phyloP scores from a whole-genome alignment of 345 rosid species.

The Gossypium turneri region DNA sequence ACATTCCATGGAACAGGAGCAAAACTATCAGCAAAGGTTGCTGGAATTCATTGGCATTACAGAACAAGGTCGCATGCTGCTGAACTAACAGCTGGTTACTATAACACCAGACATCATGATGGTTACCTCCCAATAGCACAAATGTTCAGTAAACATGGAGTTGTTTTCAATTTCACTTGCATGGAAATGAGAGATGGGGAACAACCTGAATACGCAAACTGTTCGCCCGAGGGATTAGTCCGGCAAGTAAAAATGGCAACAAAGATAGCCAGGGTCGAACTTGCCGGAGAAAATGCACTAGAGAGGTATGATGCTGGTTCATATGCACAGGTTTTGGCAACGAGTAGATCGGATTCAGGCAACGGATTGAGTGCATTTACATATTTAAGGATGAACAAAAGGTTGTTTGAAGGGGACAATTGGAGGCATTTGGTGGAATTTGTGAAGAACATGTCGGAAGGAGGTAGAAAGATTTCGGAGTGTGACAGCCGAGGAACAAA shows the following conservation, averaged over 20 bases:
- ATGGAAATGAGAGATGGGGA: constrained; percentile 89
- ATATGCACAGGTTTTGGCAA: constrained; percentile 65
- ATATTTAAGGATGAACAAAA: constrained; percentile 78
- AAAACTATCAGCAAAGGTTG: constrained; percentile 76
- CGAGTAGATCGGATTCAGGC: constrained; percentile 71
- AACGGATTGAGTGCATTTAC: constrained; percentile 82
- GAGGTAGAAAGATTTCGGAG: constrained; percentile 53
- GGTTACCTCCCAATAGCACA: constrained; percentile 78
- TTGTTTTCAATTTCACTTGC: constrained; percentile 86
- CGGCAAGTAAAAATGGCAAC: constrained; percentile 79
- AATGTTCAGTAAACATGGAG: constrained; percentile 64
- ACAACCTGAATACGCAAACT: constrained; percentile 64
- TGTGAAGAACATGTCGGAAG: constrained; percentile 73
- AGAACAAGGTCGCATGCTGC: constrained; percentile 92
- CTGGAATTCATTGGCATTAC: constrained; percentile 98
- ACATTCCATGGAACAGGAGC: constrained; percentile 64
- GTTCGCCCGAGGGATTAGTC: constrained; percentile 91
- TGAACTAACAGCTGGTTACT: constrained; percentile 88
- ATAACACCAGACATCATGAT: constrained; percentile 68
- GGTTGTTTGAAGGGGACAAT: constrained; percentile 74
- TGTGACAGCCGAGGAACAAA: constrained; percentile 48
- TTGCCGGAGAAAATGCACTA: constrained; percentile 90
- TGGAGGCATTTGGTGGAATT: constrained; percentile 82
- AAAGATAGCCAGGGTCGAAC: constrained; percentile 47
- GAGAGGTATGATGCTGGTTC: constrained; percentile 80